These are phyloP conservation scores for Malus asiatica DNA, from an alignment of 306 rosid species.

Conservation along the genomic window DNA sequence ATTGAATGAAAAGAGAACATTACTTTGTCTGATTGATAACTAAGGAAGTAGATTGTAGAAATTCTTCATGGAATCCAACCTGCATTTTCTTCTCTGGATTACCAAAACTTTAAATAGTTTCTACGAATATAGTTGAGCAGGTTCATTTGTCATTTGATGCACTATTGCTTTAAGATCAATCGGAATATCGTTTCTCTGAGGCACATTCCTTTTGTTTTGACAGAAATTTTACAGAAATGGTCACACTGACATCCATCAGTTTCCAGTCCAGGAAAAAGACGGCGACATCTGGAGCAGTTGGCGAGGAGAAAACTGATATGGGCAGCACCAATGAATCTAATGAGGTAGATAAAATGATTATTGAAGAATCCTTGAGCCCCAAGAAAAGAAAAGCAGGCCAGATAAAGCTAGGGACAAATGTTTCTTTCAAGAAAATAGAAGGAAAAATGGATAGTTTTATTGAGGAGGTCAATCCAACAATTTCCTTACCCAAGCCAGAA, in stretches of 20 bases:
- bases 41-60: too few species aligned
- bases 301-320: constrained; percentile 21
- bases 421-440: constrained; percentile 5
- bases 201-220: background rate
- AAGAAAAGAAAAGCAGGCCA: constrained; percentile 33
- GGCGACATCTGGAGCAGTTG: constrained; percentile 25
- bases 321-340: constrained; percentile 12
- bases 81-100: too few species aligned
- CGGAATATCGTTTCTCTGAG: background rate
- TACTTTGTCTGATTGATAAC: background rate
- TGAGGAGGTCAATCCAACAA: constrained; percentile 10
- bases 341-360: constrained; percentile 7
- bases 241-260: constrained; percentile 14
- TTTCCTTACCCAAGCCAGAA: background rate
- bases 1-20: background rate
- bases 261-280: constrained; percentile 29
- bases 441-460: constrained; percentile 9
- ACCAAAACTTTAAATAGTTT: too few species aligned
- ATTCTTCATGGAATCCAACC: background rate
- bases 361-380: constrained; percentile 25
- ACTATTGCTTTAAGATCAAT: background rate
- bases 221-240: constrained; percentile 19
- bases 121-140: too few species aligned
- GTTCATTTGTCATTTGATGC: background rate
- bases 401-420: constrained; percentile 30